phyloP scores from a whole-genome alignment of 768 basidiomycete species.

The Mycena belliarum region DNA sequence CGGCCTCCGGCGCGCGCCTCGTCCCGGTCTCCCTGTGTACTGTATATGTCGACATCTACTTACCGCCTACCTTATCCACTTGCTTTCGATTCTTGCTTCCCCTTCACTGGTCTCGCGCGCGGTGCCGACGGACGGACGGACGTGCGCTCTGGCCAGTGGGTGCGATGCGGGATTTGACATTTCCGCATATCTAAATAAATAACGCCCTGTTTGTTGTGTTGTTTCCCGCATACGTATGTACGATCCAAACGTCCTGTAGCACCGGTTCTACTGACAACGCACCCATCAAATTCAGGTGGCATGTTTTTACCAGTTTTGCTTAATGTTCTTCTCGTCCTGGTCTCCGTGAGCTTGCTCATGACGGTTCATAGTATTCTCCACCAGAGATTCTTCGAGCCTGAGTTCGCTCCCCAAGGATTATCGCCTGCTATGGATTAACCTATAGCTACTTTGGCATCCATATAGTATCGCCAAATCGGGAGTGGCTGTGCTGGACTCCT shows the following conservation, averaged over 20 bases:
- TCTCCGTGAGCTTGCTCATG: no score
- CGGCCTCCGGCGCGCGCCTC: neutral
- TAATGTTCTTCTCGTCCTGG: no score
- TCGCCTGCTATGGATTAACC: no score
- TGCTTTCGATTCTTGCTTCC: neutral
- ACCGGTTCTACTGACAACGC: no score
- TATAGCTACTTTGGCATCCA: no score
- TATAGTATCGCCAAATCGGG: no score
- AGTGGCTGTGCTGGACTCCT: no score
- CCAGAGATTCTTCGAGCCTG: no score
- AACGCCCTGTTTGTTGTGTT: no score
- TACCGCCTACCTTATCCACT: slow-evolving; percentile 9
- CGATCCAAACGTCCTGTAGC: neutral
- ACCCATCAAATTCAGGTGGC: neutral
- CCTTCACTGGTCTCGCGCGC: neutral
- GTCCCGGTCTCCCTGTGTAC: neutral
- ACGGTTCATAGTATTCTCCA: no score
- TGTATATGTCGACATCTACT: neutral
- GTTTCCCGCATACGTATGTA: neutral
- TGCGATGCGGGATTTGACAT: slow-evolving; percentile 10
- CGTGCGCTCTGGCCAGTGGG: slow-evolving; percentile 1
- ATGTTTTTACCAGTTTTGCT: neutral
- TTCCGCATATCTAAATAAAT: slow-evolving; percentile 1
- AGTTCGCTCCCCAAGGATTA: no score
- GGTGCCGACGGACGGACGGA: neutral